A percentile compares a stretch with the other conserved stretches of the same genome.
These are phyloP conservation scores for Chamaenerion angustifolium DNA, from an alignment of 345 rosid genomes.

Conservation along the genomic window DNA sequence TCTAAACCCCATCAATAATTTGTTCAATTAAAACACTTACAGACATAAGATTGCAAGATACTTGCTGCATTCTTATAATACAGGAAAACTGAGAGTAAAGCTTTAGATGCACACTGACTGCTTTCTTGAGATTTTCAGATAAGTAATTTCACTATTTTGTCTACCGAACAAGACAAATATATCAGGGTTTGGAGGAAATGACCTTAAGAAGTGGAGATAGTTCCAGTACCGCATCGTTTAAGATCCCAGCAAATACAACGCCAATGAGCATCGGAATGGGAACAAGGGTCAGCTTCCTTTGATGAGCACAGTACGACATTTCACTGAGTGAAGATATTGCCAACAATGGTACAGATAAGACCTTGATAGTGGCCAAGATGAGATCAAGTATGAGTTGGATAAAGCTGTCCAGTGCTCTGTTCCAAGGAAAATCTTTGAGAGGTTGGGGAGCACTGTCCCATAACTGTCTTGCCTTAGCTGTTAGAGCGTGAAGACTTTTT, in stretches of 20 bases:
- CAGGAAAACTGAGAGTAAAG: too few relatives aligned
- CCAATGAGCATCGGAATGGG: slow-evolving; percentile 64
- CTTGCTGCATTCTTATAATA: too few relatives aligned
- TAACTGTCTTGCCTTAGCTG: slow-evolving; percentile 32
- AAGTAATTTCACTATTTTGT: background rate
- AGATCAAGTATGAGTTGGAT: slow-evolving; percentile 66
- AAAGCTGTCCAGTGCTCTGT: slow-evolving; percentile 49
- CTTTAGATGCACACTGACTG: too few relatives aligned
- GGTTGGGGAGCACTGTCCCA: slow-evolving; percentile 66
- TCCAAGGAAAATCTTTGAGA: slow-evolving; percentile 80
- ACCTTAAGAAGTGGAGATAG: slow-evolving; percentile 73
- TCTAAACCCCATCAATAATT: too few relatives aligned
- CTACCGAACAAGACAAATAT: background rate
- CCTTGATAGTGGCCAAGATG: slow-evolving; percentile 43
- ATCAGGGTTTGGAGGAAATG: slow-evolving; percentile 2
- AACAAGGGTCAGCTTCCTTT: slow-evolving; percentile 52
- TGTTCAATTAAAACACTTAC: too few relatives aligned
- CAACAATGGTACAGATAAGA: slow-evolving; percentile 49
- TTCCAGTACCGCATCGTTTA: slow-evolving; percentile 45
- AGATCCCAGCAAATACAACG: slow-evolving; percentile 36
- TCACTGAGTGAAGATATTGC: slow-evolving; percentile 77
- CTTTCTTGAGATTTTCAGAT: too few relatives aligned
- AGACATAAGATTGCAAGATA: too few relatives aligned
- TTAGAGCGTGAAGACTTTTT: slow-evolving; percentile 25
- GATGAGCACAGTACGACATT: slow-evolving; percentile 93